These are phyloP conservation scores for Lachancea nothofagi DNA, from an alignment of 805 yeast species.

Conservation along the genomic window DNA sequence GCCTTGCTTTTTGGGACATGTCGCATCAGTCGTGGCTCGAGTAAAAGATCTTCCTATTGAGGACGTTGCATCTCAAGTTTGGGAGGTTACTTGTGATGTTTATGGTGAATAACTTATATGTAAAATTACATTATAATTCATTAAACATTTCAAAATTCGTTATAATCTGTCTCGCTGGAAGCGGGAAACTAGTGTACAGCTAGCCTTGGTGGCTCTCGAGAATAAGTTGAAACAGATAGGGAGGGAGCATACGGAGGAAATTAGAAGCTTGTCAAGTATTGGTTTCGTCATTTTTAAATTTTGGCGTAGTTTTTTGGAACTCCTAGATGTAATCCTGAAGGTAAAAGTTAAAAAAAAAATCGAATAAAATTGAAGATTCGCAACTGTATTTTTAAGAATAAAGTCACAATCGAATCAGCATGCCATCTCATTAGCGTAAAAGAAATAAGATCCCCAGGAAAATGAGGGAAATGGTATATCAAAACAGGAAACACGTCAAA, in stretches of 20 bases:
- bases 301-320: too few relatives aligned
- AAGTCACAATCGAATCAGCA: not conserved
- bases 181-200: conserved; percentile 7
- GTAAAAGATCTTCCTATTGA: conserved; percentile 40
- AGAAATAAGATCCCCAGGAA: conserved; percentile 2
- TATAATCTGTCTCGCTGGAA: conserved; percentile 1
- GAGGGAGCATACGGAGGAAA: not conserved
- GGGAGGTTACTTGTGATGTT: conserved; percentile 44
- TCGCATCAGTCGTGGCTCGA: conserved; percentile 63
- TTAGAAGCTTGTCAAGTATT: not conserved
- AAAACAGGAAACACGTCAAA: conserved; percentile 5
- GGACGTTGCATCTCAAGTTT: conserved; percentile 44
- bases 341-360: too few relatives aligned
- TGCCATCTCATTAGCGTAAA: conserved; percentile 5
- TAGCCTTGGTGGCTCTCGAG: not conserved
- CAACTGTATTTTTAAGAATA: too few relatives aligned
- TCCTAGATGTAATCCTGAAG: too few relatives aligned
- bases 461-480: not conserved
- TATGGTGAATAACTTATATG: conserved; percentile 25
- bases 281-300: too few relatives aligned
- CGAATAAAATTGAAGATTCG: not conserved
- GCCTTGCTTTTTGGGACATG: conserved; percentile 79
- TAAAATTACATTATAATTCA: conserved; percentile 2
- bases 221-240: not conserved
- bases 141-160: conserved; percentile 6